Base-by-base conservation (phyloP, 75 land plant species). In the Pinus taeda region DNA sequence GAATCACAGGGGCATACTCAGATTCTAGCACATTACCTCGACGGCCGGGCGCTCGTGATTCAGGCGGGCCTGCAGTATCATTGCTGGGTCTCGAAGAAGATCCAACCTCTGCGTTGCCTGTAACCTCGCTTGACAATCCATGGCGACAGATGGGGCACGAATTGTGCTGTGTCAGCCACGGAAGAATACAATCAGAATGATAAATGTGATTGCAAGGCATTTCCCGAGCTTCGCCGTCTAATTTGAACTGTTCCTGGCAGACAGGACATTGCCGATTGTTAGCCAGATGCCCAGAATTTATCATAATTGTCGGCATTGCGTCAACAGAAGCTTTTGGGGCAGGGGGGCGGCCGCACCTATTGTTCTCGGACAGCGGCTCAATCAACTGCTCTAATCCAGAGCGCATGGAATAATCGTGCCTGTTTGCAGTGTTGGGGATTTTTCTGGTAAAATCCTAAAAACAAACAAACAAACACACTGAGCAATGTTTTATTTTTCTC, bases 121-220 rank as follows among this genome's bases (percentile, higher is more conserved):
- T 8, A 45, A 45, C 53, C 11, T 45, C 53, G 8, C 53, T 45
- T 45, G 53, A 83, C 74, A 90, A 64, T 69, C 86, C 81, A n/a
- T 60, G 57, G 18, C 93, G 88, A 45, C 93, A 91, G 57, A 91
- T 83, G 14, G 90, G 93, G 59, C 86, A 90, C 1, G 90, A 81
- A 71, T 83, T 88, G 63, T 85, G 90, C 79, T 83, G 81, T 9
- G 74, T 74, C 73, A 88, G 59, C 88, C 90, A 90, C 4, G 88
- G 88, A 17, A 82, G 76, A 67, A 86, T 84, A 49, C 88, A 90
- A 21, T 83, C 82, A 1, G 77, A 81, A 60, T 88, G 88, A 71
- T 84, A 88, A 30, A 86, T 75, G 75, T 90, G 92, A 60, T 88
- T 85, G 67, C 92, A 90, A 2, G 92, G 90, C 90, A 90, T 81